Evolutionary conservation across 257 asterid species (phyloP), one percentile per base, ranked within the genome.

Genomic region (Solanum stenotomum): DNA sequence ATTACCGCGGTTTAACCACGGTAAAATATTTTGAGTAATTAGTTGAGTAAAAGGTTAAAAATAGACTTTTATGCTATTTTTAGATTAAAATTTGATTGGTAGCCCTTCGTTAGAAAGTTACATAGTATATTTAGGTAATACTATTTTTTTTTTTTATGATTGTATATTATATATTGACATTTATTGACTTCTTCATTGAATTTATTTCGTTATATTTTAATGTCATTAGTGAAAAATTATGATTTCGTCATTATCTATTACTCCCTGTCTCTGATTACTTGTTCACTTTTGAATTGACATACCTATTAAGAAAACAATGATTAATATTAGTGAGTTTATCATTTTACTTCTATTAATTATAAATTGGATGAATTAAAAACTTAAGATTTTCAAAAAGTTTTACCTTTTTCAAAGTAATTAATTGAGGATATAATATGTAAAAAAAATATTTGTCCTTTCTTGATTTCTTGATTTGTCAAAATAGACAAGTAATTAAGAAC

Each of bases 211-310:
- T n/a, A 23, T 63, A 10, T n/a, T 63, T 10, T 63, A 5, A 63
- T 0, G 8, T 11, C 0, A 1, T 63, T 63, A 61, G 14, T 22
- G 6, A 61, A 61, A 61, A 22, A 22, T 61, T 61, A 7, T 23
- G 3, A 61, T 23, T 61, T 61, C 5, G 0, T 61, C 14, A 61
- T 23, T 22, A 22, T 52, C 16, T 44, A 44, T 0, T 44, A 0
- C 52, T 12, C 16, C 1, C 0, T 44, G 0, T 44, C 16, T 0
- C 2, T 44, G 1, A 44, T 44, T 44, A 12, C 2, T 44, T 44
- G 52, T 44, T 0, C 2, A 44, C 0, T 42, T 42, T 42, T 42
- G 14, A 42, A 42, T 42, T 42, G 14, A 10, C 14, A 42, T 0
- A 42, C 13, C 0, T 40, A 44, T 44, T 44, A 12, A 44, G 16